A percentile compares a stretch with the other conserved stretches of the same genome.
phyloP scores from a whole-genome alignment of 2,329 filamentous ascomycete species.

The Pezicula radicicola region DNA sequence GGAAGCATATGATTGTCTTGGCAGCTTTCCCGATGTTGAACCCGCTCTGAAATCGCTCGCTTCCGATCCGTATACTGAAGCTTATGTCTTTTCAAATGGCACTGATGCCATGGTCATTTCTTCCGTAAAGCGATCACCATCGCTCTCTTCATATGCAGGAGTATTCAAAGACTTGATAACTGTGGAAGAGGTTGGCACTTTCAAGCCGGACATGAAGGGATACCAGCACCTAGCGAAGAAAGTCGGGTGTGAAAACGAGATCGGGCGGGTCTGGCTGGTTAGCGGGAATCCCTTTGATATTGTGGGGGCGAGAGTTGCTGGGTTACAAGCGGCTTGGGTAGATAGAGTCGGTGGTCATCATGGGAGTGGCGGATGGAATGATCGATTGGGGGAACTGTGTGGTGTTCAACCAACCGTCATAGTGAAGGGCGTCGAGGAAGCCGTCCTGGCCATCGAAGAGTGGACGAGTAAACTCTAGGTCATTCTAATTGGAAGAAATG shows the following conservation, averaged over 20 bases:
- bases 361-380: conserved; percentile 54
- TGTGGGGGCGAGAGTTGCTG: conserved; percentile 58
- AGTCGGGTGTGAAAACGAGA: conserved; percentile 25
- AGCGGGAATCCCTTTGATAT: conserved; percentile 74
- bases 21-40: conserved; percentile 62
- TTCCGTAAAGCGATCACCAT: conserved; percentile 55
- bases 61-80: conserved; percentile 33
- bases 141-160: conserved; percentile 44
- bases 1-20: conserved; percentile 61
- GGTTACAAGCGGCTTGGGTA: conserved; percentile 65
- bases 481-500: background rate
- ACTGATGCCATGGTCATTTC: conserved; percentile 59
- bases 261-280: conserved; percentile 62
- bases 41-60: conserved; percentile 46
- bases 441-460: background rate
- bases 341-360: conserved; percentile 49
- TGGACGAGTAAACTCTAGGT: background rate
- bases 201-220: conserved; percentile 61
- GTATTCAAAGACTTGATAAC: conserved; percentile 55
- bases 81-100: conserved; percentile 71
- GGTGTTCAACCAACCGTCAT: conserved; percentile 17
- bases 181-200: conserved; percentile 56
- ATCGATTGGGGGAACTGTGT: conserved; percentile 50
- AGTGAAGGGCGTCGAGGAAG: background rate
- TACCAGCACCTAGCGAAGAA: conserved; percentile 47